phyloP scores from a whole-genome alignment of 148 eudicot genomes.

The Spergularia bocconei region DNA sequence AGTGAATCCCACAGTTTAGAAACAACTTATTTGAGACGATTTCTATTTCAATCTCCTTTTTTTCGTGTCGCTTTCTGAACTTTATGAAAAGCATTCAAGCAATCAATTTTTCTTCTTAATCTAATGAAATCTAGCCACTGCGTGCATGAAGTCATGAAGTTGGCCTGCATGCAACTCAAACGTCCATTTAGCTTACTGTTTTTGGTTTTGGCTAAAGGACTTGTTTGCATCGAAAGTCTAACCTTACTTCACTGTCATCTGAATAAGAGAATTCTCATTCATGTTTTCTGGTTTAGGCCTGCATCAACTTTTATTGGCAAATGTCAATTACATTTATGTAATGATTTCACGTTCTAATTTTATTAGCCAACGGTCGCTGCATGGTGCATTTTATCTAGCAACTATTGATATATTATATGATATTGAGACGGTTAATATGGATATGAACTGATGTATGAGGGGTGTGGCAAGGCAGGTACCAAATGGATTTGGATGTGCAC shows the following conservation, averaged over 20 bases:
- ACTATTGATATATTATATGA: neutral
- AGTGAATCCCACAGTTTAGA: neutral
- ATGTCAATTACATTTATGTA: neutral
- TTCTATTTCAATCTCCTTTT: neutral
- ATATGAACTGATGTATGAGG: neutral
- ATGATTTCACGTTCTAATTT: too few species aligned
- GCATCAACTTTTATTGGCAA: neutral
- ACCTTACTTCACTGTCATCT: constrained; percentile 12
- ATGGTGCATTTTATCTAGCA: too few species aligned
- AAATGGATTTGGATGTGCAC: constrained; percentile 62
- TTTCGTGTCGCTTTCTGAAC: neutral
- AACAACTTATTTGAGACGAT: neutral
- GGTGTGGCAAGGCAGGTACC: constrained; percentile 47
- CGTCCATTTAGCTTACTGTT: constrained; percentile 12
- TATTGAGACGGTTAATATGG: neutral
- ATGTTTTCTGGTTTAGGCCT: neutral
- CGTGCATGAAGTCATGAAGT: constrained; percentile 6
- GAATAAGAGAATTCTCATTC: neutral
- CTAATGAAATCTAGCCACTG: neutral
- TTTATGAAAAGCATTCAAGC: neutral
- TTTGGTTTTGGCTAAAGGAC: neutral
- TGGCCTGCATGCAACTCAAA: constrained; percentile 5
- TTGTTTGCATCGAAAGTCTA: neutral
- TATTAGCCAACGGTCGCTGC: too few species aligned
- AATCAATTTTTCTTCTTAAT: neutral